Evolutionary conservation across 768 basidiomycete species (phyloP).

Genomic region (Multifurca ochricompacta): DNA sequence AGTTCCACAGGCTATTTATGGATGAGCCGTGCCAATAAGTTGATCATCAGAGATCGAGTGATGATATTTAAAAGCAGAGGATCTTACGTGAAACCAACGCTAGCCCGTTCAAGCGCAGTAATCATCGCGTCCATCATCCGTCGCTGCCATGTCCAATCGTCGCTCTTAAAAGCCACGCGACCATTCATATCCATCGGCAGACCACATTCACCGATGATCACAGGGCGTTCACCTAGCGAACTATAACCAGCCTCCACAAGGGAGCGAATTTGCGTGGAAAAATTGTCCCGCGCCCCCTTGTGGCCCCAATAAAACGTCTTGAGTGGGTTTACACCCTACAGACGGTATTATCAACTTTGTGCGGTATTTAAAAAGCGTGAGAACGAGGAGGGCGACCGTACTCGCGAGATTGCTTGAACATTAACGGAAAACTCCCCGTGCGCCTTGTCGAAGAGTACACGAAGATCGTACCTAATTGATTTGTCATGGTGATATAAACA

Average conservation of each 20-base stretch:
- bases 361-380: too few relatives aligned
- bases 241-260: slow-evolving; percentile 63
- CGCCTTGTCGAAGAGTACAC: slow-evolving; percentile 75
- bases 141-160: slow-evolving; percentile 74
- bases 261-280: slow-evolving; percentile 69
- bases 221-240: slow-evolving; percentile 71
- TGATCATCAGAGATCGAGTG: background rate
- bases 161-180: slow-evolving; percentile 49
- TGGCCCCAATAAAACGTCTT: slow-evolving; percentile 87
- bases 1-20: slow-evolving; percentile 82
- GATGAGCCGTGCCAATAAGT: background rate
- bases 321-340: slow-evolving; percentile 76
- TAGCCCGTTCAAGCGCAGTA: slow-evolving; percentile 65
- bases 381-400: slow-evolving; percentile 29
- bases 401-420: slow-evolving; percentile 86
- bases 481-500: slow-evolving; percentile 22
- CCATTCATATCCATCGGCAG: slow-evolving; percentile 93
- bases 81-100: slow-evolving; percentile 86
- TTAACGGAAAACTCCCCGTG: slow-evolving; percentile 86
- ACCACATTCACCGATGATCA: slow-evolving; percentile 88
- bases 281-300: slow-evolving; percentile 74
- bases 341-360: slow-evolving; percentile 12
- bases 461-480: slow-evolving; percentile 76
- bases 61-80: too few relatives aligned
- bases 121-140: slow-evolving; percentile 95